Base-by-base conservation (phyloP, 163 green algal species). In the Scenedesmus sp. region DNA sequence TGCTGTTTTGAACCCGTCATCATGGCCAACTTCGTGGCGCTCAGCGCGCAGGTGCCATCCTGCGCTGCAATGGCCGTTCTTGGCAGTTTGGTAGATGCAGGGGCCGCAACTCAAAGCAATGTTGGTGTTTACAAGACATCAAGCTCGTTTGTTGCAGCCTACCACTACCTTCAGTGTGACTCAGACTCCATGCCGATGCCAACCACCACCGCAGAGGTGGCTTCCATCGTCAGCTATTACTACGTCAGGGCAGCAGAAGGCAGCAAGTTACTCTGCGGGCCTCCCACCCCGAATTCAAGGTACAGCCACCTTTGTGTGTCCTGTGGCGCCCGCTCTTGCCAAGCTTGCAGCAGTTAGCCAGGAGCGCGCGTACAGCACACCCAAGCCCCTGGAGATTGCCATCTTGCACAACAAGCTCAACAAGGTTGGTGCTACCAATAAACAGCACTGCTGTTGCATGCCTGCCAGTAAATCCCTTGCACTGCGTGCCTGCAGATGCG, bases 361-460 rank as follows among this genome's bases (percentile, higher is more conserved):
- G 30, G 65, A 76, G 65, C 30, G 35, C 3, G 59, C 59, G 59
- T 5, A 22, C 24, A 22, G 65, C 30, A n/a, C 65, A 76, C 2
- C 30, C 16, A 76, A 76, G 65, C 65, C 65, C 30, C 7, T 76
- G 65, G 30, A 76, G 30, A 30, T 46, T 51, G 76, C 40, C 37
- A 33, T 83, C 40, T 37, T 83, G 33, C 76, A 83, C 76, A 51
- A 56, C 37, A 83, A 83, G 76, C 76, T 83, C 37, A 83, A 83
- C 76, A n/a, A n/a, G 40, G 76, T 83, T 15, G 13, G 65, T 76
- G 30, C 12, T n/a, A n/a, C n/a, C n/a, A n/a, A n/a, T n/a, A n/a
- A n/a, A n/a, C n/a, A n/a, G n/a, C n/a, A n/a, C n/a, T n/a, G n/a
- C n/a, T n/a, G n/a, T n/a, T n/a, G n/a, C n/a, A n/a, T n/a, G n/a